These are phyloP conservation scores for Corchorus capsularis DNA, from an alignment of 345 rosid genomes.

Conservation along the genomic window DNA sequence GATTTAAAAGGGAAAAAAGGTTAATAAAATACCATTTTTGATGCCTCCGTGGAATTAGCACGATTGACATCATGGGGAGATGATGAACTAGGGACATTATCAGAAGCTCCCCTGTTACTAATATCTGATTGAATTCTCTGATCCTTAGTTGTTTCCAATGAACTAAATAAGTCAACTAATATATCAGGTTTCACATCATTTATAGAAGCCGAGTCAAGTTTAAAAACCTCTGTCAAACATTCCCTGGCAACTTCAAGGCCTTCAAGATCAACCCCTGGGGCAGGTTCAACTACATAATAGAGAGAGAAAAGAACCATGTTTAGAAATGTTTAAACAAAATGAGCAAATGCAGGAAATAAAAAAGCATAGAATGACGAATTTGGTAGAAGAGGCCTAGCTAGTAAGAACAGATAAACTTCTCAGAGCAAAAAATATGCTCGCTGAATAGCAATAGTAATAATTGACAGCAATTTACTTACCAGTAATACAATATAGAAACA, in stretches of 20 bases:
- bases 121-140: conserved; percentile 15
- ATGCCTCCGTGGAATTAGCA: conserved; percentile 29
- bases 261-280: conserved; percentile 73
- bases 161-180: conserved; percentile 54
- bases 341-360: neutral
- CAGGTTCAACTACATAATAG: conserved; percentile 57
- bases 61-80: conserved; percentile 24
- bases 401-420: neutral
- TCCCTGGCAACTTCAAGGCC: conserved; percentile 82
- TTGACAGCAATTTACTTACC: too few species aligned
- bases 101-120: conserved; percentile 24
- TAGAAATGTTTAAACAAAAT: neutral
- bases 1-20: neutral
- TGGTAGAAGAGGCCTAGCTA: neutral
- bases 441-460: neutral
- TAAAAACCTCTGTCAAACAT: conserved; percentile 65
- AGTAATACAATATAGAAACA: neutral
- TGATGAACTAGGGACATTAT: conserved; percentile 42
- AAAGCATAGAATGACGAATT: neutral
- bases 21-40: conserved; percentile 23
- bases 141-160: conserved; percentile 38
- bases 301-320: conserved; percentile 1
- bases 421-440: neutral
- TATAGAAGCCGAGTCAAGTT: conserved; percentile 35
- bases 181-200: conserved; percentile 44